A percentile compares a stretch with the other conserved stretches of the same genome.
phyloP scores from a whole-genome alignment of 140 eudicot genomes.

The Cichorium intybus region DNA sequence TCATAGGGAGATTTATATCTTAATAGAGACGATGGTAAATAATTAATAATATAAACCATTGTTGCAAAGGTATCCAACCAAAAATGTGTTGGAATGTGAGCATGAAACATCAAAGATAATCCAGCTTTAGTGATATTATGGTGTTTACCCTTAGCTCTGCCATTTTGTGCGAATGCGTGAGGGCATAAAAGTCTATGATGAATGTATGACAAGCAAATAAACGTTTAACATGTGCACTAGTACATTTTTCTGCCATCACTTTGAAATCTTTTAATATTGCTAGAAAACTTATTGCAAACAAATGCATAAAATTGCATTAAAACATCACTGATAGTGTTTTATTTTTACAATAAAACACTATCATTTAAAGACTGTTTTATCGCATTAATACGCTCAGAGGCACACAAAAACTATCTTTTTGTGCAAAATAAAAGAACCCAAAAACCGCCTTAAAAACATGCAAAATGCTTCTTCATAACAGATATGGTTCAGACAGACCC shows the following conservation, averaged over 20 bases:
- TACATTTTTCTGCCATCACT: neutral
- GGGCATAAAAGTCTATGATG: neutral
- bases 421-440: no score
- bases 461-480: no score
- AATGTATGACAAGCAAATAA: neutral
- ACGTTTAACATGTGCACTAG: neutral
- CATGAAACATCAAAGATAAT: conserved; percentile 1
- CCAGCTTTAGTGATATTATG: neutral
- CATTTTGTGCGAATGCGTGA: neutral
- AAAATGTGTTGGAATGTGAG: neutral
- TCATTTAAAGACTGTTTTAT: no score
- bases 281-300: neutral
- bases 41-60: neutral
- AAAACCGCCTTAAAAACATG: no score
- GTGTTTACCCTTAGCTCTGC: neutral
- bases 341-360: no score
- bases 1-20: neutral
- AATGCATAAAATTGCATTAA: neutral
- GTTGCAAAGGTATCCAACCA: neutral
- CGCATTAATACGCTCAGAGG: no score
- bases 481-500: no score
- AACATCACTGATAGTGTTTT: no score
- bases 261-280: neutral
- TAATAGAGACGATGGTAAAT: neutral
- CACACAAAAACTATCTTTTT: no score